Evolutionary conservation across 1,284 basidiomycete species (phyloP), one percentile per base, ranked within the genome.

Genomic region (Fomes fomentarius): DNA sequence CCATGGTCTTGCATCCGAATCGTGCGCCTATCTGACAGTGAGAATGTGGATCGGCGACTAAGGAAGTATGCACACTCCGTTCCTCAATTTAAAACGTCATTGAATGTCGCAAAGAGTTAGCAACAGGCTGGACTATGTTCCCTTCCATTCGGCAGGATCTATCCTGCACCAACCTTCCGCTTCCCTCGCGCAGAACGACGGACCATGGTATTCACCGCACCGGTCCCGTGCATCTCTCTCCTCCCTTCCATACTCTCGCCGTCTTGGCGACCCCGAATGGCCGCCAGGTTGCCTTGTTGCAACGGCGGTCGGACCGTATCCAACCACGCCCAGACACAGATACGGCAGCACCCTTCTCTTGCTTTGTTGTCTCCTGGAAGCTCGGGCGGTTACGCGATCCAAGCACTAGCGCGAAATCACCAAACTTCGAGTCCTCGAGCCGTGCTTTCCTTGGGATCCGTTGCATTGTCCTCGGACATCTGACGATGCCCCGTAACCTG

Each of bases 181-280:
- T 46, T 52, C 43, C 50, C 25, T 52, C 17, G 21, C 42, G 31
- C 34, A 31, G 34, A 26, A 26, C 40, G 49, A 40, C 50, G 38
- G 50, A 28, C 24, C 33, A 26, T 28, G 22, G 50, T 45, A 46
- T 40, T 37, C 50, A 46, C 37, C 43, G 43, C 31, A n/a, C 37
- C 50, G 50, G 28, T 15, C 43, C 42, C 21, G 43, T 22, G 22
- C 35, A 15, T 10, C 25, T 28, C 21, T 25, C 43, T 26, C 24
- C 19, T 22, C 26, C 34, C 26, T 31, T 38, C 30, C 50, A 11
- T 30, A 35, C 37, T 39, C 26, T 31, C 21, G 28, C 37, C 34
- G 42, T 39, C 34, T 45, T 38, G 30, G 50, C 50, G 28, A 26
- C 50, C 26, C 42, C 22, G 50, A n/a, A 52, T 34, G 45, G 42